These are phyloP conservation scores for Pythium aristosporum DNA, from an alignment of 352 stramenopile species.

Conservation along the genomic window DNA sequence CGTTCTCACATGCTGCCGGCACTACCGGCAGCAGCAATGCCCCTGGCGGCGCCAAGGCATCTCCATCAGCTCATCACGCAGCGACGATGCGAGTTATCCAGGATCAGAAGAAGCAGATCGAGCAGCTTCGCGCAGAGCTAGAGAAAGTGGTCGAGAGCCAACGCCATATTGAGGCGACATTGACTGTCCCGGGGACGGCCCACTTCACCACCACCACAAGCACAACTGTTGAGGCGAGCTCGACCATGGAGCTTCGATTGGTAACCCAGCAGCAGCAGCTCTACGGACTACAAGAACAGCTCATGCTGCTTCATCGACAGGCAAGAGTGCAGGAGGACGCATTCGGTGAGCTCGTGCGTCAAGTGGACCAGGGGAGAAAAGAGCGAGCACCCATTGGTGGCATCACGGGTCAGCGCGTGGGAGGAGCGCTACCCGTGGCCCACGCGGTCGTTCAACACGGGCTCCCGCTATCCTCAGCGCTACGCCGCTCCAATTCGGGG, in stretches of 20 bases:
- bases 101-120: conserved; percentile 43
- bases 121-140: conserved; percentile 43
- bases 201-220: background rate
- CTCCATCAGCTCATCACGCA: conserved; percentile 22
- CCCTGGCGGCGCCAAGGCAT: conserved; percentile 5
- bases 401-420: conserved; percentile 35
- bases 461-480: conserved; percentile 6
- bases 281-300: conserved; percentile 31
- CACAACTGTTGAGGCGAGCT: background rate
- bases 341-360: conserved; percentile 36
- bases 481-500: conserved; percentile 23
- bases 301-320: conserved; percentile 38
- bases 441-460: conserved; percentile 11
- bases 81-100: conserved; percentile 19
- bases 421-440: background rate
- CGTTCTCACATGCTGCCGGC: conserved; percentile 50
- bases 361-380: conserved; percentile 39
- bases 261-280: conserved; percentile 29
- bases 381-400: conserved; percentile 29
- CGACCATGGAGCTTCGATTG: conserved; percentile 16
- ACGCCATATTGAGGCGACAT: conserved; percentile 32
- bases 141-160: conserved; percentile 47
- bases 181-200: background rate
- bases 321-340: conserved; percentile 41
- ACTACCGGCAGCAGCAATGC: background rate